These are phyloP conservation scores for Bodo saltans DNA, from an alignment of 78 protist genomes.

Conservation along the genomic window DNA sequence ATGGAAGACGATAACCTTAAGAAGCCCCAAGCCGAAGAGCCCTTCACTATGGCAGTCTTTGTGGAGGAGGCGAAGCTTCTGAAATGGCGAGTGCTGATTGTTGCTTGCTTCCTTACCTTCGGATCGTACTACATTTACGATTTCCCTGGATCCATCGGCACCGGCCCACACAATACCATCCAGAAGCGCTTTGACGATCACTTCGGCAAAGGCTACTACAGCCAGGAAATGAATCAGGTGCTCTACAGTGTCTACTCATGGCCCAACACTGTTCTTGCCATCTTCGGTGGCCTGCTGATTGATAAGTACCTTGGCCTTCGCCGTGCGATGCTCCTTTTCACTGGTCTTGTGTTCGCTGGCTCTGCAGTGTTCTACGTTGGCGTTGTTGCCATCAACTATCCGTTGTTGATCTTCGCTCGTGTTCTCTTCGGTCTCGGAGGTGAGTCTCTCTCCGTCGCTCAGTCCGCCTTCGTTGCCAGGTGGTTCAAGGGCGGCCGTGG, in stretches of 20 bases:
- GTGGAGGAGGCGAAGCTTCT: background rate
- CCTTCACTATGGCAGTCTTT: too few species aligned
- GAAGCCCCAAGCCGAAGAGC: too few species aligned
- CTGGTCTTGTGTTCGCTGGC: background rate
- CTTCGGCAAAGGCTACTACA: background rate
- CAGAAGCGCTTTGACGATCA: background rate
- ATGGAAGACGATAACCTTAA: too few species aligned
- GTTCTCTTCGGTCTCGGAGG: conserved; percentile 34
- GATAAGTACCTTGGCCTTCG: conserved; percentile 33
- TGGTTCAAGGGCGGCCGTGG: conserved; percentile 31
- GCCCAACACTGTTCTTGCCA: conserved; percentile 21
- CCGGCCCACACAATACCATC: background rate
- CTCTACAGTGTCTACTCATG: background rate
- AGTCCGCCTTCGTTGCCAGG: conserved; percentile 14
- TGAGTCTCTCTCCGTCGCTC: conserved; percentile 30
- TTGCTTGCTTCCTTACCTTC: background rate
- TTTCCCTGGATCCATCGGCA: background rate
- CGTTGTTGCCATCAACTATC: background rate
- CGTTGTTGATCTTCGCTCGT: conserved; percentile 8
- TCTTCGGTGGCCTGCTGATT: conserved; percentile 30
- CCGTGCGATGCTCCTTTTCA: background rate
- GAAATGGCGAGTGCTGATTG: background rate
- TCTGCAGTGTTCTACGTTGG: background rate
- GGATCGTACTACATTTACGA: background rate
- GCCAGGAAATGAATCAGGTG: background rate